These are phyloP conservation scores for Beauveria pseudobassiana DNA, from an alignment of 2,329 filamentous ascomycete species.

Conservation along the genomic window DNA sequence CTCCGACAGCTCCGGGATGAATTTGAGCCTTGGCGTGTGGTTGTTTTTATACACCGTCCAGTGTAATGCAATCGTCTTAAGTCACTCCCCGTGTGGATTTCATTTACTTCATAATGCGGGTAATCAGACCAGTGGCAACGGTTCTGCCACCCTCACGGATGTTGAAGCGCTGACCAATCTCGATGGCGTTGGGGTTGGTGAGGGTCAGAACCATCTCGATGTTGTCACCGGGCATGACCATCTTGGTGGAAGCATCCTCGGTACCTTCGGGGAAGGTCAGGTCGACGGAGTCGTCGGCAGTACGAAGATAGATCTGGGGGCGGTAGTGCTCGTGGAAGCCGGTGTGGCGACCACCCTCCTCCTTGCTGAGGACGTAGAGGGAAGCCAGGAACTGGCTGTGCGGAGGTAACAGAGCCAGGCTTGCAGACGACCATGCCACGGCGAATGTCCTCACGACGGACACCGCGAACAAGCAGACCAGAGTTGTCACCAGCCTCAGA, in stretches of 20 bases:
- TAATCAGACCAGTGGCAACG: conserved; percentile 76
- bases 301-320: conserved; percentile 92
- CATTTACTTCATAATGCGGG: conserved; percentile 57
- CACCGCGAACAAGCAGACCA: conserved; percentile 87
- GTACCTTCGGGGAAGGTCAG: conserved; percentile 82
- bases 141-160: conserved; percentile 93
- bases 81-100: conserved; percentile 1
- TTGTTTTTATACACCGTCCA: background rate
- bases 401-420: conserved; percentile 78
- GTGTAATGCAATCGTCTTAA: background rate
- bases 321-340: conserved; percentile 95
- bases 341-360: conserved; percentile 94
- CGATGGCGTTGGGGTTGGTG: conserved; percentile 77
- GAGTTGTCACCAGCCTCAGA: conserved; percentile 97
- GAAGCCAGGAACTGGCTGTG: conserved; percentile 90
- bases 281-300: conserved; percentile 71
- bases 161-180: conserved; percentile 94
- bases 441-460: conserved; percentile 89
- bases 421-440: conserved; percentile 91
- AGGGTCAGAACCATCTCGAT: conserved; percentile 92
- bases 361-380: conserved; percentile 95
- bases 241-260: conserved; percentile 63
- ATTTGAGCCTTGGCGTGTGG: background rate
- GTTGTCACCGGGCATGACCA: conserved; percentile 98
- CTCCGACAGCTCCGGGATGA: background rate